Conservation (phyloP, 2,329 filamentous ascomycete genomes). For the Ophidiomyces ophidiicola region DNA sequence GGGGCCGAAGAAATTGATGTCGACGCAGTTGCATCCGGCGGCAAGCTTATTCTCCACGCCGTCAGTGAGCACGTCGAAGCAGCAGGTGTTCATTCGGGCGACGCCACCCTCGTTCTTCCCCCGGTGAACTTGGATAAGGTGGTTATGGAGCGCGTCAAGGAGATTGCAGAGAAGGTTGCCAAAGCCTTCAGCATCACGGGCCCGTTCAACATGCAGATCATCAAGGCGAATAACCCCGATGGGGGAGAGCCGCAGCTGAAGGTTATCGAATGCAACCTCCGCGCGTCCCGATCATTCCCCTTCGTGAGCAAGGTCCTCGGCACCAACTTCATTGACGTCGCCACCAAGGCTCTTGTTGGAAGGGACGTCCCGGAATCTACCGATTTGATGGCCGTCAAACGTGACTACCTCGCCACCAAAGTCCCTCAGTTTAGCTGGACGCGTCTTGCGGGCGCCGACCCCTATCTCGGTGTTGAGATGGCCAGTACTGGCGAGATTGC, state of each 20-base stretch:
- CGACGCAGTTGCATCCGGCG: constrained; percentile 77
- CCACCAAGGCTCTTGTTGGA: constrained; percentile 81
- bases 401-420: constrained; percentile 91
- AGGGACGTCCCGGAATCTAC: constrained; percentile 70
- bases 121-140: constrained; percentile 64
- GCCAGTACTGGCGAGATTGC: constrained; percentile 93
- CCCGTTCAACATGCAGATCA: constrained; percentile 99
- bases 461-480: constrained; percentile 98
- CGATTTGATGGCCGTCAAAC: constrained; percentile 80
- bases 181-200: constrained; percentile 95
- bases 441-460: constrained; percentile 88
- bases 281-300: constrained; percentile 93
- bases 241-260: constrained; percentile 68
- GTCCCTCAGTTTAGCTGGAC: constrained; percentile 99
- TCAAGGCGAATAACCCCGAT: constrained; percentile 71
- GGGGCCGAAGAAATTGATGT: constrained; percentile 94
- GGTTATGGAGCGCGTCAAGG: constrained; percentile 79
- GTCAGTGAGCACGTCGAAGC: constrained; percentile 94
- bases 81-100: constrained; percentile 94
- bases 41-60: constrained; percentile 79
- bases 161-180: constrained; percentile 90
- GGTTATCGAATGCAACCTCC: constrained; percentile 97
- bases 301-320: constrained; percentile 96
- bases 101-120: constrained; percentile 86
- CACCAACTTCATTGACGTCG: constrained; percentile 91